These are phyloP conservation scores for Celoporthe dispersa DNA, from an alignment of 2,329 filamentous ascomycete genomes.

Conservation along the genomic window DNA sequence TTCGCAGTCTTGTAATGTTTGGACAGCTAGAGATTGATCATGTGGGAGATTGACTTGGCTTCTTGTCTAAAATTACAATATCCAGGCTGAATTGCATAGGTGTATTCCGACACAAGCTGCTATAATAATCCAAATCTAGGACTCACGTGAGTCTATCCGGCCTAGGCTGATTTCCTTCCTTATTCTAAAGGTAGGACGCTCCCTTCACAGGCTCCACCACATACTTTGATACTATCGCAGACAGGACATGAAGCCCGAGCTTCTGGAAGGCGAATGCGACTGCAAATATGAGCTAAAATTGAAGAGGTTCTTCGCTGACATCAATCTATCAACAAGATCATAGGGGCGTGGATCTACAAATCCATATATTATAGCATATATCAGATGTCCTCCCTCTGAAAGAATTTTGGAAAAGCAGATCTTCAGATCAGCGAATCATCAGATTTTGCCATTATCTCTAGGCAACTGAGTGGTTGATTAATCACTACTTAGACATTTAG, in stretches of 20 bases:
- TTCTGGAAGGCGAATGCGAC: background rate
- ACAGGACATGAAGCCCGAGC: background rate
- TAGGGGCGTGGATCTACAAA: background rate
- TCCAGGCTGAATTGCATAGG: too few relatives aligned
- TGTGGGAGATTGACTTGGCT: too few relatives aligned
- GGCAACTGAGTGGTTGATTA: background rate
- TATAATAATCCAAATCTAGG: background rate
- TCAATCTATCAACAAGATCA: background rate
- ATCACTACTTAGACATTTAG: background rate
- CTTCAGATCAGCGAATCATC: too few relatives aligned
- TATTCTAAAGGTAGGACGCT: background rate
- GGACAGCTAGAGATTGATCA: too few relatives aligned
- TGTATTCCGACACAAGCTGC: too few relatives aligned
- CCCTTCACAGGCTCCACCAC: background rate
- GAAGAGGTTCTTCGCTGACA: background rate
- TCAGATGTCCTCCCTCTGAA: background rate
- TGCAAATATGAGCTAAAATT: background rate
- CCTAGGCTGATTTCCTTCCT: background rate
- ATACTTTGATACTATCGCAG: background rate
- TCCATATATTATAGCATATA: conserved; percentile 3
- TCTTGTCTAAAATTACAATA: too few relatives aligned
- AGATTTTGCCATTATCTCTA: background rate
- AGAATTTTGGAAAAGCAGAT: too few relatives aligned
- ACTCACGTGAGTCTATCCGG: background rate
- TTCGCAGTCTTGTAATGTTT: too few relatives aligned